These are phyloP conservation scores for Hypoxylon crocopeplum DNA, from an alignment of 495 filamentous ascomycete genomes.

Conservation along the genomic window DNA sequence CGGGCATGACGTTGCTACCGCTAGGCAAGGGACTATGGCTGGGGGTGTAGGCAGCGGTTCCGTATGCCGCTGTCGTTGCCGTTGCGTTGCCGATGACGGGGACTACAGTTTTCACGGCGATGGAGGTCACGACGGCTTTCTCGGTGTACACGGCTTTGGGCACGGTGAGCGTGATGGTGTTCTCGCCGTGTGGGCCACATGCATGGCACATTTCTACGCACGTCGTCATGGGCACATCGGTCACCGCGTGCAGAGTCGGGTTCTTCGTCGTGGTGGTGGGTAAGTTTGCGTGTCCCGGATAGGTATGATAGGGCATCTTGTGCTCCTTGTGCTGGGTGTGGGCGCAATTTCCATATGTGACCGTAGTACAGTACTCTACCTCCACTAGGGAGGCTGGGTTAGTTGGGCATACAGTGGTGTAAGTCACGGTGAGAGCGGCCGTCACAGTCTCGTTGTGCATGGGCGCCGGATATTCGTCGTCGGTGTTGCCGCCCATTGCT, in stretches of 20 bases:
- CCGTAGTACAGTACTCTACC: conserved; percentile 27
- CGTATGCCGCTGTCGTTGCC: neutral
- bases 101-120: conserved; percentile 35
- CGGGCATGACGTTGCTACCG: neutral
- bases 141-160: conserved; percentile 14
- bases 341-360: conserved; percentile 18
- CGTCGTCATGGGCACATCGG: conserved; percentile 33
- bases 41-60: neutral
- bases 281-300: neutral
- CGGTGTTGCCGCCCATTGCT: conserved; percentile 17
- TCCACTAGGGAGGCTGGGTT: conserved; percentile 25
- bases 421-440: conserved; percentile 32
- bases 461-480: neutral
- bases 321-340: conserved; percentile 8
- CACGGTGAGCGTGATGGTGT: conserved; percentile 31
- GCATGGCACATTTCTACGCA: conserved; percentile 22
- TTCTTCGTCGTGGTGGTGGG: neutral
- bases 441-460: conserved; percentile 11
- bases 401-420: conserved; percentile 40
- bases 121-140: conserved; percentile 13
- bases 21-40: neutral
- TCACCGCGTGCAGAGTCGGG: neutral
- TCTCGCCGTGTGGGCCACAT: conserved; percentile 34
- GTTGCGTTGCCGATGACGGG: conserved; percentile 8
- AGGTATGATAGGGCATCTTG: no score